phyloP scores from a whole-genome alignment of 2,329 filamentous ascomycete species.

The Chaetomium olivaceum region DNA sequence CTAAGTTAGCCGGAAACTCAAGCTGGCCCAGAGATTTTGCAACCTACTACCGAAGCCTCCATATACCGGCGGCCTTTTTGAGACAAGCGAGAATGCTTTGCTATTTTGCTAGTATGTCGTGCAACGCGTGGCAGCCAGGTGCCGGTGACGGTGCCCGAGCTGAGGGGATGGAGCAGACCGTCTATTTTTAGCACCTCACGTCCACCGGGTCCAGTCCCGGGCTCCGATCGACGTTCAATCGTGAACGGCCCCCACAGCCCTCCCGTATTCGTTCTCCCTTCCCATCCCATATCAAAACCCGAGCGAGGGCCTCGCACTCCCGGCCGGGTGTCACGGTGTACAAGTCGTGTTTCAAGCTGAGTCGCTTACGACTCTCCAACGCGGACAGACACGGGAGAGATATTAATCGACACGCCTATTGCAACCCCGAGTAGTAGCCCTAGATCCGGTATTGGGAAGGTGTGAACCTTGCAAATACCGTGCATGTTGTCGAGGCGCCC shows the following conservation, averaged over 20 bases:
- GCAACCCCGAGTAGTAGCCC: conserved; percentile 4
- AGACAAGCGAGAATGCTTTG: too few relatives aligned
- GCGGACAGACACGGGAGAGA: conserved; percentile 1
- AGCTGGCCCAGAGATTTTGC: too few relatives aligned
- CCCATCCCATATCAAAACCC: neutral
- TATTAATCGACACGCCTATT: conserved; percentile 11
- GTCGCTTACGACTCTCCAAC: conserved; percentile 6
- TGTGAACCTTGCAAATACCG: neutral
- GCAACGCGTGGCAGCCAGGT: neutral
- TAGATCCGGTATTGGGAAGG: conserved; percentile 1
- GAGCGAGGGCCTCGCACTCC: neutral
- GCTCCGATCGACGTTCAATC: neutral
- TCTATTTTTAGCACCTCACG: conserved; percentile 1
- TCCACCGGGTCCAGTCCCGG: conserved; percentile 4
- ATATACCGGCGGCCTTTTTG: too few relatives aligned
- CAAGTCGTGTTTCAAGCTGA: conserved; percentile 14
- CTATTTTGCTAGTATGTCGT: too few relatives aligned
- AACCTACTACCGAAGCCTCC: too few relatives aligned
- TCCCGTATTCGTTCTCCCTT: neutral
- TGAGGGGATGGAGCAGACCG: neutral
- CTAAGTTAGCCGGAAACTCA: neutral
- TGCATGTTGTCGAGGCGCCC: neutral
- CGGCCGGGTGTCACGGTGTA: neutral
- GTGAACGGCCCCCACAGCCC: neutral
- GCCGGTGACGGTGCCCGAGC: conserved; percentile 16